Percentiles rank a stretch among this genome's conserved stretches.
These are phyloP conservation scores for Mortierella hygrophila DNA, from an alignment of 192 early-diverging fungal species.

Conservation along the genomic window DNA sequence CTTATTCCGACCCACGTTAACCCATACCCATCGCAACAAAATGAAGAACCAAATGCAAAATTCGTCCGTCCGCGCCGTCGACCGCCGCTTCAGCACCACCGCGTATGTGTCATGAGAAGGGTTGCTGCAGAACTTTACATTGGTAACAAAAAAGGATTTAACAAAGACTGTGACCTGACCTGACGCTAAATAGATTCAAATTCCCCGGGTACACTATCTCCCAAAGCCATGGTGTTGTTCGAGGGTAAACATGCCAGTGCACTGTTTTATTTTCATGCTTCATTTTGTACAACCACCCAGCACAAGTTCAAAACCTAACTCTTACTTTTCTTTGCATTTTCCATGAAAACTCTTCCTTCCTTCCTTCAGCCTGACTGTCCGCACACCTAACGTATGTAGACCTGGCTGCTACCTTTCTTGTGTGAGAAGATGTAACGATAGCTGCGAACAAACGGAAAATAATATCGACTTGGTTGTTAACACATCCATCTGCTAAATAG, in stretches of 20 bases:
- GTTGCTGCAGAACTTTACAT: too few relatives aligned
- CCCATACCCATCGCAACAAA: neutral
- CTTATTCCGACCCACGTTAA: neutral
- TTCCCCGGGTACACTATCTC: conserved; percentile 36
- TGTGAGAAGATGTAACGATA: neutral
- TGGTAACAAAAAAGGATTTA: neutral
- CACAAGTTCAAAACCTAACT: neutral
- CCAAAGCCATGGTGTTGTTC: conserved; percentile 46
- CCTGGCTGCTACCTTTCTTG: neutral
- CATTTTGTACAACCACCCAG: neutral
- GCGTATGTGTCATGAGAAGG: conserved; percentile 5
- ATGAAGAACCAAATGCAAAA: conserved; percentile 1
- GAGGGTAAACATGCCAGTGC: conserved; percentile 30
- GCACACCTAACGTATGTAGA: conserved; percentile 36
- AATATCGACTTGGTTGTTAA: too few relatives aligned
- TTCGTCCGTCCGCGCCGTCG: conserved; percentile 22
- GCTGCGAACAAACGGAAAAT: neutral
- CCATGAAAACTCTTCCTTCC: neutral
- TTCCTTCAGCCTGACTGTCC: conserved; percentile 34
- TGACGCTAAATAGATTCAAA: conserved; percentile 18
- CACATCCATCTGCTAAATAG: neutral
- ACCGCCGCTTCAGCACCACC: conserved; percentile 49
- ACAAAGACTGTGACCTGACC: neutral
- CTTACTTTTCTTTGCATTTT: neutral
- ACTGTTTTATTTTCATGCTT: neutral